Evolutionary conservation across 331 rosid genomes (phyloP).

Genomic region (Dryas integrifolia): DNA sequence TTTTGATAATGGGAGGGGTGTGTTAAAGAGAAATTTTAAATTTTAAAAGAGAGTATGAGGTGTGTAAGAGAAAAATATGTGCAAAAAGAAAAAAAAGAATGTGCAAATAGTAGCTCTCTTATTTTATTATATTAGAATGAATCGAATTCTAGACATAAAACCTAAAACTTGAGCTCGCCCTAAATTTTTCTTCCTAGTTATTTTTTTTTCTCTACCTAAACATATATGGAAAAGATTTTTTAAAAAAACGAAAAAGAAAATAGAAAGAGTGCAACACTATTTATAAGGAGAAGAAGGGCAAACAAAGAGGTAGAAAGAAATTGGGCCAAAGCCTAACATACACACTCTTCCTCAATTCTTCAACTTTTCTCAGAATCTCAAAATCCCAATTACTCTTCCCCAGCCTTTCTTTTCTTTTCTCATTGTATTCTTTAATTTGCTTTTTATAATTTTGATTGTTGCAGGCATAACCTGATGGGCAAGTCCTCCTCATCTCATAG

Average conservation of each 20-base stretch:
- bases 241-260: background rate
- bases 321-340: background rate
- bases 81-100: no score
- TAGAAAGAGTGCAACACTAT: background rate
- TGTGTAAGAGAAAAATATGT: no score
- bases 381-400: background rate
- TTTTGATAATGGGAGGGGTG: no score
- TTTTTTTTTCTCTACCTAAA: no score
- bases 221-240: no score
- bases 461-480: constrained; percentile 68
- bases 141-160: no score
- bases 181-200: no score
- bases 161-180: no score
- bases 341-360: background rate
- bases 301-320: background rate
- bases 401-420: background rate
- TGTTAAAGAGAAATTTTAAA: no score
- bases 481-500: constrained; percentile 66
- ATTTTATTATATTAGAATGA: no score
- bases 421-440: background rate
- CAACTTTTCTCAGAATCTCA: background rate
- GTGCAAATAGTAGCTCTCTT: no score
- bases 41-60: no score
- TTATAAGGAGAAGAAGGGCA: background rate
- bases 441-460: constrained; percentile 31